Conservation (phyloP, 2,329 filamentous ascomycete species). For the Neoarthrinium moseri region DNA sequence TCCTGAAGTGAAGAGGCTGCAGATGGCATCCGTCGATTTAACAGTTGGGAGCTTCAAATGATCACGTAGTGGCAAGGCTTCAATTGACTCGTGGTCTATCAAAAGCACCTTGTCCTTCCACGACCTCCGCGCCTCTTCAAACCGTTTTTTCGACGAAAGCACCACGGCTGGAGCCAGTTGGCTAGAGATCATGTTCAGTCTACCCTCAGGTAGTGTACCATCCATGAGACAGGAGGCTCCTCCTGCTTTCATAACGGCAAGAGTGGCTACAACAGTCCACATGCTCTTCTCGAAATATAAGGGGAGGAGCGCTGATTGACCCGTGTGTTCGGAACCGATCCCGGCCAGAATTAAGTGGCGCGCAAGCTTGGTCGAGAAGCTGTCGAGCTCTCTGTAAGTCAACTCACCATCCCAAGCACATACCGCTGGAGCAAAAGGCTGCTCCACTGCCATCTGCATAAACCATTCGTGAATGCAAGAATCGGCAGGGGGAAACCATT, state of each 20-base stretch:
- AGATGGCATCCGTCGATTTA: background rate
- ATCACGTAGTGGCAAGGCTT: background rate
- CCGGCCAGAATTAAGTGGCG: background rate
- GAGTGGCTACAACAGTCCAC: background rate
- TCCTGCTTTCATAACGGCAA: constrained; percentile 3
- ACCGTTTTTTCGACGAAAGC: background rate
- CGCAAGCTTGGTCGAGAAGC: background rate
- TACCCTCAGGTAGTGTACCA: constrained; percentile 13
- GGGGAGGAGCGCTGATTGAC: background rate
- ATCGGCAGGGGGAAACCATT: background rate
- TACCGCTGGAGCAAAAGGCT: background rate
- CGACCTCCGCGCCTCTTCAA: background rate
- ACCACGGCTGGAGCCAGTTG: background rate
- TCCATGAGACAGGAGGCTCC: constrained; percentile 26
- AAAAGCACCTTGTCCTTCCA: background rate
- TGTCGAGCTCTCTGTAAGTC: constrained; percentile 2
- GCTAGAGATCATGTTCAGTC: background rate
- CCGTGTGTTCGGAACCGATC: background rate
- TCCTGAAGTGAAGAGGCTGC: background rate
- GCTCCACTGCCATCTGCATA: background rate
- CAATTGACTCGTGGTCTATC: background rate
- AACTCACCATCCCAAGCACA: background rate
- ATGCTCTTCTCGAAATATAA: background rate
- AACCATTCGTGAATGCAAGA: background rate
- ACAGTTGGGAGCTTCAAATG: background rate